A percentile compares a stretch with the other conserved stretches of the same genome.
phyloP scores from a whole-genome alignment of 352 stramenopile genomes.

The Pythium sukuiense region DNA sequence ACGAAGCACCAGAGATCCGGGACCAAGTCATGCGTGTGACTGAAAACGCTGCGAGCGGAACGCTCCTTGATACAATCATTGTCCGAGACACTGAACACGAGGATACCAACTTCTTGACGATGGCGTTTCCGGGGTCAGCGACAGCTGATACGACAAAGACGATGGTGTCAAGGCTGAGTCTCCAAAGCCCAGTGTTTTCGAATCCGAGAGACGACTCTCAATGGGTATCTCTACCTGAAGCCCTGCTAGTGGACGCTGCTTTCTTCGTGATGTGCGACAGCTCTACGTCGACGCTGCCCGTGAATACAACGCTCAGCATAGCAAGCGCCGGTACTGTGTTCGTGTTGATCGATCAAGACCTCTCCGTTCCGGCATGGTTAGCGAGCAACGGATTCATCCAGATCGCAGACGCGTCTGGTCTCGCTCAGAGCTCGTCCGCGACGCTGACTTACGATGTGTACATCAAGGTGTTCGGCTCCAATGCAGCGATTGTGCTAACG shows the following conservation, averaged over 20 bases:
- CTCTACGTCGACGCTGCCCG: background rate
- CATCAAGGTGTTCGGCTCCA: slow-evolving; percentile 11
- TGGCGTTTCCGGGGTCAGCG: slow-evolving; percentile 1
- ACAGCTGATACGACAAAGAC: background rate
- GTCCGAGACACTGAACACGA: slow-evolving; percentile 28
- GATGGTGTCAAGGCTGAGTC: background rate
- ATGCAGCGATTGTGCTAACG: slow-evolving; percentile 10
- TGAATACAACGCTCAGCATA: slow-evolving; percentile 18
- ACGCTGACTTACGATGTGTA: slow-evolving; percentile 27
- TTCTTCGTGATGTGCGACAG: slow-evolving; percentile 21
- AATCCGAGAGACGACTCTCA: slow-evolving; percentile 18
- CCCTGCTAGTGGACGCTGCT: background rate
- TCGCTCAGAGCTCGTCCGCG: slow-evolving; percentile 20
- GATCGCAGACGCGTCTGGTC: background rate
- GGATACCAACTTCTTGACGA: slow-evolving; percentile 24
- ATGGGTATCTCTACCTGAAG: slow-evolving; percentile 23
- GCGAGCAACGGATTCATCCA: slow-evolving; percentile 9
- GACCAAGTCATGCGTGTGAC: slow-evolving; percentile 32
- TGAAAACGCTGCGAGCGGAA: slow-evolving; percentile 33
- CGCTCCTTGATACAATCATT: slow-evolving; percentile 12
- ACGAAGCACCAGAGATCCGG: slow-evolving; percentile 39
- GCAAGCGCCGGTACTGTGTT: slow-evolving; percentile 28
- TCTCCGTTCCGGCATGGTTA: slow-evolving; percentile 22
- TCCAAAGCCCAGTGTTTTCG: slow-evolving; percentile 19
- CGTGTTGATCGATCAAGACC: slow-evolving; percentile 27